Percentiles rank a stretch among this genome's conserved stretches.
These are phyloP conservation scores for Barnettozyma salicaria DNA, from an alignment of 805 yeast species.

Conservation along the genomic window DNA sequence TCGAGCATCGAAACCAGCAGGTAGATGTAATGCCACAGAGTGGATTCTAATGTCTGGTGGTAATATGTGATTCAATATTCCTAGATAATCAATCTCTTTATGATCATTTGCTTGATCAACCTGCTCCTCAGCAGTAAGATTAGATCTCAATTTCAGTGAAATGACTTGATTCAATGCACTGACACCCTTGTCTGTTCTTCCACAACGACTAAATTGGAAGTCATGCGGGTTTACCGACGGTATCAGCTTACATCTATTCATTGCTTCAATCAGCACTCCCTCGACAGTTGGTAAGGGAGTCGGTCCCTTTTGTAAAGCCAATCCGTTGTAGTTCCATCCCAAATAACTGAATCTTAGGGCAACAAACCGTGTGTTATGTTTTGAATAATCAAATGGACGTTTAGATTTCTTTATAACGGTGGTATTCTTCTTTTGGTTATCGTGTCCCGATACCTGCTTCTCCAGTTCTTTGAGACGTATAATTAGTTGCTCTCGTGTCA, in stretches of 20 bases:
- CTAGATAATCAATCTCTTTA: slow-evolving; percentile 70
- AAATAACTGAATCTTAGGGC: slow-evolving; percentile 81
- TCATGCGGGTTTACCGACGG: slow-evolving; percentile 51
- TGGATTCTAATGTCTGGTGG: slow-evolving; percentile 84
- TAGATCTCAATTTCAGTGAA: slow-evolving; percentile 69
- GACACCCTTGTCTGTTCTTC: slow-evolving; percentile 94
- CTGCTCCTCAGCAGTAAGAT: slow-evolving; percentile 58
- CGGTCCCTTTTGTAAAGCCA: slow-evolving; percentile 72
- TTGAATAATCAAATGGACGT: slow-evolving; percentile 58
- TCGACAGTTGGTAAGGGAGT: slow-evolving; percentile 88
- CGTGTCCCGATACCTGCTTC: slow-evolving; percentile 8
- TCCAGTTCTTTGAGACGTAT: slow-evolving; percentile 54
- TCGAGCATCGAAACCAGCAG: slow-evolving; percentile 79
- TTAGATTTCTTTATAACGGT: slow-evolving; percentile 23
- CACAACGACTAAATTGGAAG: slow-evolving; percentile 82
- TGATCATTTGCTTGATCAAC: slow-evolving; percentile 46
- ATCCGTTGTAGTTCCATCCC: slow-evolving; percentile 94
- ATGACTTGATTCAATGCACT: slow-evolving; percentile 96
- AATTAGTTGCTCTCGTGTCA: slow-evolving; percentile 66
- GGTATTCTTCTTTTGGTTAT: background rate
- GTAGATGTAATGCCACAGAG: slow-evolving; percentile 78
- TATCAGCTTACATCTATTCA: slow-evolving; percentile 61
- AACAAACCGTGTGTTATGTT: slow-evolving; percentile 56
- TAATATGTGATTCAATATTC: slow-evolving; percentile 65
- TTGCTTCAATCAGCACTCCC: slow-evolving; percentile 62